Percentiles rank a stretch among this genome's conserved stretches.
phyloP scores from a whole-genome alignment of 768 basidiomycete species.

The Suillus weaverae region DNA sequence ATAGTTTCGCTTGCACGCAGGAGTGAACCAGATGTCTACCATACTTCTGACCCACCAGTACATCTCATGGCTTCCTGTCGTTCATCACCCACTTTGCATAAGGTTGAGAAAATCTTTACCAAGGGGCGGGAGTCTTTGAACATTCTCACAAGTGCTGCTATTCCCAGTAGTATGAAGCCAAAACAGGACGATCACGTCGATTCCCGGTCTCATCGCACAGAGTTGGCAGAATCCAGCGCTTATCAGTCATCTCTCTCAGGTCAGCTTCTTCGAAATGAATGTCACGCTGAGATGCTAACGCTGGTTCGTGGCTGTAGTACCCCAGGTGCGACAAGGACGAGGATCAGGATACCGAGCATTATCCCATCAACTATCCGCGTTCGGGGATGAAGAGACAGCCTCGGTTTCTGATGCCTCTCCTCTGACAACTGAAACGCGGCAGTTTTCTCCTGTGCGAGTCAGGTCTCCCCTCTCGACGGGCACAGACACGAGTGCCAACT shows the following conservation, averaged over 20 bases:
- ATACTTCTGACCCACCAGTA: neutral
- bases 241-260: constrained; percentile 25
- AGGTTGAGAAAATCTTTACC: constrained; percentile 35
- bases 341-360: constrained; percentile 7
- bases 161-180: constrained; percentile 10
- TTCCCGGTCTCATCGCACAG: constrained; percentile 19
- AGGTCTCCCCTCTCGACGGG: constrained; percentile 14
- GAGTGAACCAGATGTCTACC: neutral
- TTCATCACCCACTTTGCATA: constrained; percentile 28
- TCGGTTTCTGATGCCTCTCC: constrained; percentile 16
- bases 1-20: neutral
- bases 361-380: constrained; percentile 16
- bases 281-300: constrained; percentile 5
- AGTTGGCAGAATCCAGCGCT: constrained; percentile 5
- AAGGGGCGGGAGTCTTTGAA: constrained; percentile 31
- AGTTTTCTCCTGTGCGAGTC: constrained; percentile 18
- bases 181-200: constrained; percentile 13
- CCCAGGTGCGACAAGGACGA: constrained; percentile 16
- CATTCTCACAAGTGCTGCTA: constrained; percentile 25
- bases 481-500: constrained; percentile 1
- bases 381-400: constrained; percentile 25
- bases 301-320: constrained; percentile 15
- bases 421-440: constrained; percentile 12
- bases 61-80: constrained; percentile 12
- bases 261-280: constrained; percentile 12